Conservation (phyloP, 108 stramenopile genomes). For the Skeletonema costatum region DNA sequence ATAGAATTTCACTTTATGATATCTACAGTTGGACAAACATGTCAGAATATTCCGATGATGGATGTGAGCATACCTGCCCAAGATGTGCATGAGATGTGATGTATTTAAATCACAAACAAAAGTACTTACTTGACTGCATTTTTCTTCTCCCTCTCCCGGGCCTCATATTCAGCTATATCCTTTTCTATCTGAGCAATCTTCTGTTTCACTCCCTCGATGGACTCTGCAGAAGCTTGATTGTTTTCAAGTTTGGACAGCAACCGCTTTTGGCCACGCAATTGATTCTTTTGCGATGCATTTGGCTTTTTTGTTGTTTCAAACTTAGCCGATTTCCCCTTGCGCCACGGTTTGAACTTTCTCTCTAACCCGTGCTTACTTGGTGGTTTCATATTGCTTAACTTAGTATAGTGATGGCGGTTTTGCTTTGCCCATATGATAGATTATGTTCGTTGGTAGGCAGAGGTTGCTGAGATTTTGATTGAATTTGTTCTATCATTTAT, state of each 20-base stretch:
- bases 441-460: too few species aligned
- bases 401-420: neutral
- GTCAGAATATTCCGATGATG: neutral
- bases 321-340: conserved; percentile 57
- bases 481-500: too few species aligned
- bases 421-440: too few species aligned
- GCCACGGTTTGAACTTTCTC: conserved; percentile 80
- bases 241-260: conserved; percentile 51
- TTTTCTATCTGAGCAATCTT: conserved; percentile 54
- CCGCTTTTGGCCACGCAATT: conserved; percentile 66
- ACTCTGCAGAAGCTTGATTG: conserved; percentile 16
- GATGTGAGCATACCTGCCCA: neutral
- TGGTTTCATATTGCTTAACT: conserved; percentile 10
- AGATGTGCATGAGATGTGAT: conserved; percentile 11
- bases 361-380: conserved; percentile 67
- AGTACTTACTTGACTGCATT: conserved; percentile 50
- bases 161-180: conserved; percentile 45
- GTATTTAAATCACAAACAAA: neutral
- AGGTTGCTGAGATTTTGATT: too few species aligned
- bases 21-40: conserved; percentile 30
- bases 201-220: conserved; percentile 12
- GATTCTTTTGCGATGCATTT: conserved; percentile 62
- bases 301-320: conserved; percentile 6
- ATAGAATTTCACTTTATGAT: conserved; percentile 82
- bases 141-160: conserved; percentile 64